Conservation (phyloP, 768 basidiomycete genomes). For the Mycena indigotica region DNA sequence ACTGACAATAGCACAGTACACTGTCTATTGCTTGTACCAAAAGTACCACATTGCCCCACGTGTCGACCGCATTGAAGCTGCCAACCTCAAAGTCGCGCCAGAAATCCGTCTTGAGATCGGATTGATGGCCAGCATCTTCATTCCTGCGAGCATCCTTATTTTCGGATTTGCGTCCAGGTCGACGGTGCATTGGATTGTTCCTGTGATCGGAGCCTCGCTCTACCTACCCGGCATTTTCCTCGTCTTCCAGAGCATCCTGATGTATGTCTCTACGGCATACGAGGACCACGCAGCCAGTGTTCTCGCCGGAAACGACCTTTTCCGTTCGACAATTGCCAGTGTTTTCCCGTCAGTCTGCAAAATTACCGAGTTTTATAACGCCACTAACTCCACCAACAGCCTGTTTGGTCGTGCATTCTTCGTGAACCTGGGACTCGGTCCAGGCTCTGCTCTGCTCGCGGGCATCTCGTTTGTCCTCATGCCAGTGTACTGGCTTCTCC, state of each 20-base stretch:
- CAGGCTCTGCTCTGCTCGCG: slow-evolving; percentile 28
- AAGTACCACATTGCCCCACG: slow-evolving; percentile 27
- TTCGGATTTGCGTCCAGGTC: slow-evolving; percentile 35
- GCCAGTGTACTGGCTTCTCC: slow-evolving; percentile 24
- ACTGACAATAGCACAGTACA: slow-evolving; percentile 16
- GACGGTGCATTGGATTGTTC: slow-evolving; percentile 37
- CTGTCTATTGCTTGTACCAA: slow-evolving; percentile 25
- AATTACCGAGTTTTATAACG: too few relatives aligned
- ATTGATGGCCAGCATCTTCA: slow-evolving; percentile 33
- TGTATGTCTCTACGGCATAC: slow-evolving; percentile 35
- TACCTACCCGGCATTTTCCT: slow-evolving; percentile 35
- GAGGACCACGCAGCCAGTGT: slow-evolving; percentile 34
- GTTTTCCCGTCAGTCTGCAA: slow-evolving; percentile 27
- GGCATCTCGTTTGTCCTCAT: slow-evolving; percentile 29
- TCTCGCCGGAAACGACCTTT: slow-evolving; percentile 37
- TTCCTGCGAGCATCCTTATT: slow-evolving; percentile 36
- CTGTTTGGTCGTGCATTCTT: slow-evolving; percentile 28
- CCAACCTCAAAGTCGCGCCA: slow-evolving; percentile 21
- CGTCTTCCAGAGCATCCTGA: slow-evolving; percentile 32
- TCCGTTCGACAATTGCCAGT: slow-evolving; percentile 31
- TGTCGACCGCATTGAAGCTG: slow-evolving; percentile 14
- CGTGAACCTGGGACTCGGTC: slow-evolving; percentile 27
- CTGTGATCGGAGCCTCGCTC: slow-evolving; percentile 35
- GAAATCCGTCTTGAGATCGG: slow-evolving; percentile 37
- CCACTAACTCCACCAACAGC: slow-evolving; percentile 12